phyloP scores from a whole-genome alignment of 257 asterid species.

The Fraxinus anomala region DNA sequence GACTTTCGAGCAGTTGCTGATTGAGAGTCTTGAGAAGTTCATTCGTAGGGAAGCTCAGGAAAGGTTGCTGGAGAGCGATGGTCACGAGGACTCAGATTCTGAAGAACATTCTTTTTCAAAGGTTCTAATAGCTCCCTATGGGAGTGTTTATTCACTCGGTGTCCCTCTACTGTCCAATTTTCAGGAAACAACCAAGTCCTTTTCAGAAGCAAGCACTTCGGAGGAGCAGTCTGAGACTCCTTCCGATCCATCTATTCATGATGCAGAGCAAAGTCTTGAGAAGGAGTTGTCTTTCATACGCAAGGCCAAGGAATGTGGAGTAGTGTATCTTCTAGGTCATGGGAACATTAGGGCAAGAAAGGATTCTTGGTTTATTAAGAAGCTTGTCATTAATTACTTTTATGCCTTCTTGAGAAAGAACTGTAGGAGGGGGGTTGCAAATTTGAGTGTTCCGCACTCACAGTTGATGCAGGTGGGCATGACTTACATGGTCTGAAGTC shows the following conservation, averaged over 20 bases:
- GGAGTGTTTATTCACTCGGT: constrained; percentile 80
- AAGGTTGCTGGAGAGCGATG: constrained; percentile 85
- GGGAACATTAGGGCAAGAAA: constrained; percentile 89
- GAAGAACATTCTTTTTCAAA: constrained; percentile 67
- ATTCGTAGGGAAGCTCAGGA: constrained; percentile 95
- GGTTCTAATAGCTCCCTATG: constrained; percentile 78
- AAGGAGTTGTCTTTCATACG: constrained; percentile 84
- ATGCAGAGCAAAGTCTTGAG: constrained; percentile 75
- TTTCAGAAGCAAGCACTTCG: constrained; percentile 48
- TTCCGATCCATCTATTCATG: constrained; percentile 35
- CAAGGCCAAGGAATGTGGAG: constrained; percentile 83
- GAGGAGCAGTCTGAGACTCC: constrained; percentile 48
- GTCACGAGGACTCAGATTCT: constrained; percentile 61
- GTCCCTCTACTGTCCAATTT: constrained; percentile 81
- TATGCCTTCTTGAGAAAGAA: constrained; percentile 92
- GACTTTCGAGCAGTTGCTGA: constrained; percentile 91
- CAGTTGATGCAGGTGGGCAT: constrained; percentile 91
- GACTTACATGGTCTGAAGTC: constrained; percentile 87
- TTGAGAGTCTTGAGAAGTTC: constrained; percentile 91
- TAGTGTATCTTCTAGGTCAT: constrained; percentile 91
- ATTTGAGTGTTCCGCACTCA: constrained; percentile 85
- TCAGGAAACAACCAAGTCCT: constrained; percentile 51
- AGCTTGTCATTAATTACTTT: constrained; percentile 83
- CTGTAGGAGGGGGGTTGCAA: constrained; percentile 81
- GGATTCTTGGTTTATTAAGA: constrained; percentile 90